Percentiles rank a stretch among this genome's conserved stretches.
These are phyloP conservation scores for Ogataea nitratoaversa DNA, from an alignment of 805 yeast species.

Conservation along the genomic window DNA sequence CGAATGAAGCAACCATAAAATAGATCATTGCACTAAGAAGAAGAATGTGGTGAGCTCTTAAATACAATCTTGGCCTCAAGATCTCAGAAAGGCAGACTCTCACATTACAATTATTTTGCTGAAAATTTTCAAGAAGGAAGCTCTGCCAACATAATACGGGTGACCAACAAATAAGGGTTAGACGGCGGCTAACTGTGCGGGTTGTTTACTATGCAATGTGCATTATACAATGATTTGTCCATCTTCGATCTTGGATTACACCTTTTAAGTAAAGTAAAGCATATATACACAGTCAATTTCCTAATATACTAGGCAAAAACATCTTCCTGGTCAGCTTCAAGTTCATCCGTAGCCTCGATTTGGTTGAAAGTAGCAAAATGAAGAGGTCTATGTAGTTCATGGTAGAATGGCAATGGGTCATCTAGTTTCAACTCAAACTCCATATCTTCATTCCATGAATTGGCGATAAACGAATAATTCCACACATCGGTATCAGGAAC, in stretches of 20 bases:
- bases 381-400: slow-evolving; percentile 81
- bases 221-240: too few species aligned
- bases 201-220: too few species aligned
- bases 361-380: slow-evolving; percentile 78
- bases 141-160: too few species aligned
- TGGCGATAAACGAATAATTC: slow-evolving; percentile 89
- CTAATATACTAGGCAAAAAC: slow-evolving; percentile 39
- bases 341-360: slow-evolving; percentile 46
- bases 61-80: not conserved
- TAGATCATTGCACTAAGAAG: not conserved
- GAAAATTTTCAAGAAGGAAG: not conserved
- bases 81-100: not conserved
- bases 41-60: not conserved
- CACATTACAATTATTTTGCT: too few species aligned
- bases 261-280: not conserved
- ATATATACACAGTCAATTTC: slow-evolving; percentile 13
- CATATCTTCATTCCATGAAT: slow-evolving; percentile 67
- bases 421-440: slow-evolving; percentile 66
- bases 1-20: slow-evolving; percentile 3
- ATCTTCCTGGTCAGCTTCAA: slow-evolving; percentile 68
- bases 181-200: too few species aligned
- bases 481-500: slow-evolving; percentile 84
- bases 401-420: slow-evolving; percentile 76
- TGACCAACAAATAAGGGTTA: too few species aligned
- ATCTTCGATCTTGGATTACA: too few species aligned